Conservation (phyloP, 2,329 filamentous ascomycete genomes). For the Delphinella strobiligena region DNA sequence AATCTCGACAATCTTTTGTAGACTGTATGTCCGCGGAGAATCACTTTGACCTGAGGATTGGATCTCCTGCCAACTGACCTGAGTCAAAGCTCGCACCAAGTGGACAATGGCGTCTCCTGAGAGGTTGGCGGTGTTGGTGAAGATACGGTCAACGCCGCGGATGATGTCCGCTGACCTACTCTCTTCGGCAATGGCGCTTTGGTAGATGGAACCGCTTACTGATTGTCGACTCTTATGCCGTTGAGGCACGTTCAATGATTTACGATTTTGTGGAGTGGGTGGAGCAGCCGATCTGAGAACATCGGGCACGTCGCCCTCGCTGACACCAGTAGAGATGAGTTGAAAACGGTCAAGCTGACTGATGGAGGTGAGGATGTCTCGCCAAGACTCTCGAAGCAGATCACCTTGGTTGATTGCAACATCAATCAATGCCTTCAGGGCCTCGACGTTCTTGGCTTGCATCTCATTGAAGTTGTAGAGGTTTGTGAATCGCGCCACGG, state of each 20-base stretch:
- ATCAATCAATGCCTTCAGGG: constrained; percentile 80
- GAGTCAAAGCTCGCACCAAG: constrained; percentile 82
- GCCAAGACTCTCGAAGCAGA: constrained; percentile 78
- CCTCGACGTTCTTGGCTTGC: constrained; percentile 91
- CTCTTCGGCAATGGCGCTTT: constrained; percentile 77
- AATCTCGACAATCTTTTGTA: constrained; percentile 97
- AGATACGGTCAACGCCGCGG: constrained; percentile 86
- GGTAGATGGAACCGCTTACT: constrained; percentile 35
- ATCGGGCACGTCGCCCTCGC: constrained; percentile 84
- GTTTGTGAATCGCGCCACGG: constrained; percentile 86
- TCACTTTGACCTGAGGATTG: constrained; percentile 94
- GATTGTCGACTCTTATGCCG: constrained; percentile 34
- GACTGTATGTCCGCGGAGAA: constrained; percentile 86
- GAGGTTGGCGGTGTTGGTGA: constrained; percentile 88
- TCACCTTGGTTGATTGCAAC: constrained; percentile 91
- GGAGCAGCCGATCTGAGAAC: constrained; percentile 55
- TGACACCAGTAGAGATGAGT: constrained; percentile 85
- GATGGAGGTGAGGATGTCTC: constrained; percentile 87
- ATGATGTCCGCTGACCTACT: constrained; percentile 88
- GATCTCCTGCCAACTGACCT: constrained; percentile 98
- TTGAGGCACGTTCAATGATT: constrained; percentile 51
- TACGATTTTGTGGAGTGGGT: constrained; percentile 41
- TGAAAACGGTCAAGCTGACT: constrained; percentile 93
- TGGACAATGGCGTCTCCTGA: constrained; percentile 90
- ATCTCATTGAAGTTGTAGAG: constrained; percentile 93